phyloP scores from a whole-genome alignment of 495 filamentous ascomycete species.

The Xylaria scruposa region DNA sequence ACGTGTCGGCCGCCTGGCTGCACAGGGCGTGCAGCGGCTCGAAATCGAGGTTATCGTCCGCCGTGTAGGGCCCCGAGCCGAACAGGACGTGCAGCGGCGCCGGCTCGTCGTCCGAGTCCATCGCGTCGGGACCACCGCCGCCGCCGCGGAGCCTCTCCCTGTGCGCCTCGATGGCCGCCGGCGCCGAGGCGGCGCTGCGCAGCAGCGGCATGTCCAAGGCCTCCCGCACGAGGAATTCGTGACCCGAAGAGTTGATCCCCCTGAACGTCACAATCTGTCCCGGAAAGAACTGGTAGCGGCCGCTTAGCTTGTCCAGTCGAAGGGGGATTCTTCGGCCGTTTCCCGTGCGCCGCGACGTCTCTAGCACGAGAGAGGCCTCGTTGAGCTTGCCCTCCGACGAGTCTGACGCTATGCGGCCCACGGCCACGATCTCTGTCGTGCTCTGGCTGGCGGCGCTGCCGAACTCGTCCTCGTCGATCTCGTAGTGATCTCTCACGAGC shows the following conservation, averaged over 20 bases:
- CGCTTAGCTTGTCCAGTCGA: slow-evolving; percentile 69
- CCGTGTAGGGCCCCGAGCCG: slow-evolving; percentile 87
- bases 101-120: slow-evolving; percentile 59
- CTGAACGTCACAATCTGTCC: slow-evolving; percentile 89
- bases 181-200: slow-evolving; percentile 68
- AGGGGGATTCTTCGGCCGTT: slow-evolving; percentile 81
- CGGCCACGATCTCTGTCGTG: slow-evolving; percentile 84
- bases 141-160: slow-evolving; percentile 68
- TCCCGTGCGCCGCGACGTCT: slow-evolving; percentile 85
- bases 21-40: slow-evolving; percentile 84
- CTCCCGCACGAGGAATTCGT: slow-evolving; percentile 81
- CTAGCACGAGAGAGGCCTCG: slow-evolving; percentile 79
- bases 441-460: slow-evolving; percentile 85
- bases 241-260: slow-evolving; percentile 86
- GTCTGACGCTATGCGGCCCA: slow-evolving; percentile 91
- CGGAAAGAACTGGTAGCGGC: slow-evolving; percentile 83
- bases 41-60: slow-evolving; percentile 89
- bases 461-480: slow-evolving; percentile 80
- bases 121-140: slow-evolving; percentile 62
- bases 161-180: slow-evolving; percentile 64
- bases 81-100: slow-evolving; percentile 76
- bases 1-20: slow-evolving; percentile 72
- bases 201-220: slow-evolving; percentile 76
- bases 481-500: slow-evolving; percentile 74
- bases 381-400: slow-evolving; percentile 83